phyloP scores from a whole-genome alignment of 163 green algal species.

The Trebouxiophyceae sp. region DNA sequence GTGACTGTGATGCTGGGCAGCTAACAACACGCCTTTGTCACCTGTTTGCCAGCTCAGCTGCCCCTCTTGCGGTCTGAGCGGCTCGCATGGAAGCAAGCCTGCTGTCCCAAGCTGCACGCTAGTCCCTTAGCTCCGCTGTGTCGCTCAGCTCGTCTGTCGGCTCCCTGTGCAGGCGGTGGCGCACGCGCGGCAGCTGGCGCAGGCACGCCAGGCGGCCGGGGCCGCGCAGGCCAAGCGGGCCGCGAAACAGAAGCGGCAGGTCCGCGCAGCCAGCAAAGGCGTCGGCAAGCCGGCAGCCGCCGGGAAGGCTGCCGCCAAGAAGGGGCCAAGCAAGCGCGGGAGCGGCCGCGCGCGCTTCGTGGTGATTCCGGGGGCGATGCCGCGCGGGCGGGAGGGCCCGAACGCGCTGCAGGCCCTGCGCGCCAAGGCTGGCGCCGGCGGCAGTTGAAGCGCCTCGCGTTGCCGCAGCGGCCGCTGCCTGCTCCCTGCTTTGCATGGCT shows the following conservation, averaged over 20 bases:
- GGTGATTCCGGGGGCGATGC: conserved; percentile 43
- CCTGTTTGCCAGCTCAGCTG: neutral
- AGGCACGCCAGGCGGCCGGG: neutral
- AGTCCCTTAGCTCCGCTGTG: no score
- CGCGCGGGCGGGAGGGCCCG: conserved; percentile 34
- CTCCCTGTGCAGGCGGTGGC: neutral
- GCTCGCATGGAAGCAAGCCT: neutral
- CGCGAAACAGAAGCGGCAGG: neutral
- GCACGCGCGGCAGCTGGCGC: neutral
- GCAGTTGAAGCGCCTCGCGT: no score
- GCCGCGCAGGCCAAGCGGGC: neutral
- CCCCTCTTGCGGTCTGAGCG: no score
- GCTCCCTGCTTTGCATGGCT: no score
- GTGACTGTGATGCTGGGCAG: no score
- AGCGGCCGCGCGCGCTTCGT: conserved; percentile 22
- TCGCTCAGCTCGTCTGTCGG: neutral
- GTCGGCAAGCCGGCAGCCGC: no score
- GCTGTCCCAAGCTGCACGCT: no score
- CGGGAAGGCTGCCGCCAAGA: no score
- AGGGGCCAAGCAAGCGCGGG: conserved; percentile 20
- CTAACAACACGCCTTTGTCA: neutral
- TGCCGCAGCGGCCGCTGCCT: no score
- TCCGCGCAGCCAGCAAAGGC: neutral
- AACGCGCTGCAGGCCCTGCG: conserved; percentile 49
- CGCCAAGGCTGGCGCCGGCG: neutral